These are phyloP conservation scores for Bidens hawaiensis DNA, from an alignment of 140 eudicot species.

Conservation along the genomic window DNA sequence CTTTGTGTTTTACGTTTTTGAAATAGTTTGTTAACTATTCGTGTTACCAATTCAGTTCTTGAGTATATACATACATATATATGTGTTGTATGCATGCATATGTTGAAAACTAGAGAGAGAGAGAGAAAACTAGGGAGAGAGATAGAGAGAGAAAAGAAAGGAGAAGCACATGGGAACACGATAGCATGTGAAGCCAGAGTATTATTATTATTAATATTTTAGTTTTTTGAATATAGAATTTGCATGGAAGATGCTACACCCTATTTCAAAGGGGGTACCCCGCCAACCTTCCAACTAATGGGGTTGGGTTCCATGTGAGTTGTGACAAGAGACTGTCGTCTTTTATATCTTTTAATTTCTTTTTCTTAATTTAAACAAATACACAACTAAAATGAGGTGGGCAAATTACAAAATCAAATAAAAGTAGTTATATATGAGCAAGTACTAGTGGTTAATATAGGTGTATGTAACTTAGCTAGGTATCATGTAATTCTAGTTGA, in stretches of 20 bases:
- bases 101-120: not conserved
- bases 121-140: constrained; percentile 9
- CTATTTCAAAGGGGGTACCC: constrained; percentile 38
- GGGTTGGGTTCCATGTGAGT: constrained; percentile 43
- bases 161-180: constrained; percentile 51
- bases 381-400: constrained; percentile 32
- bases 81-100: constrained; percentile 2
- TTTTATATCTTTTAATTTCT: not conserved
- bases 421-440: no score
- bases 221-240: constrained; percentile 27
- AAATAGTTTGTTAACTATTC: no score
- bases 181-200: constrained; percentile 50
- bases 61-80: not conserved
- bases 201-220: constrained; percentile 26
- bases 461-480: no score
- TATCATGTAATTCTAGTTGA: no score
- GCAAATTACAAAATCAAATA: not conserved
- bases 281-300: constrained; percentile 45
- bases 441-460: no score
- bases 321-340: constrained; percentile 28
- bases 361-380: constrained; percentile 5
- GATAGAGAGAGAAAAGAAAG: constrained; percentile 5
- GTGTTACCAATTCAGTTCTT: no score
- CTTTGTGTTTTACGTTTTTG: no score
- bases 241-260: constrained; percentile 39